Percentiles rank a stretch among this genome's conserved stretches.
Conservation (phyloP, 495 filamentous ascomycete genomes). For the Tuber indicum region DNA sequence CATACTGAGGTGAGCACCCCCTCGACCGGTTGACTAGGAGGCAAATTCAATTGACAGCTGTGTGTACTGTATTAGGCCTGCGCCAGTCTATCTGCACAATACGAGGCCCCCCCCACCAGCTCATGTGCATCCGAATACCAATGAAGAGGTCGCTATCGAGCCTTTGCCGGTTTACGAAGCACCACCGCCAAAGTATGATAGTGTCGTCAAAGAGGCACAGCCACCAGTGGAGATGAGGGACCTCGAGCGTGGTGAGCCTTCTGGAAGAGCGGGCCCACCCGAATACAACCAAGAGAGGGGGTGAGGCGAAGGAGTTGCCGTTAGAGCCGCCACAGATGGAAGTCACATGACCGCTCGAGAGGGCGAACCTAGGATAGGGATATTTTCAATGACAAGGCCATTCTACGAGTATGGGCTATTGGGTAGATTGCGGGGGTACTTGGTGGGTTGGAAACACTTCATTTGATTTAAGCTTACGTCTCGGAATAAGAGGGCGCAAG, state of each 20-base stretch:
- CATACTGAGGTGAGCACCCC: background rate
- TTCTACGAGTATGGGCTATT: conserved; percentile 7
- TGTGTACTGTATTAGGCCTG: conserved; percentile 9
- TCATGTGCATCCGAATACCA: background rate
- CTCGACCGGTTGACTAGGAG: background rate
- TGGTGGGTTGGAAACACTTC: background rate
- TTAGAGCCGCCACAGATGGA: background rate
- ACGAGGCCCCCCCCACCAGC: conserved; percentile 17
- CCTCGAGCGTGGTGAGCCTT: conserved; percentile 13
- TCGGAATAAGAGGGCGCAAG: background rate
- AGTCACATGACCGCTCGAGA: background rate
- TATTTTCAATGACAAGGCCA: background rate
- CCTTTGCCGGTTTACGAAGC: conserved; percentile 34
- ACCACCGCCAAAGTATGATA: conserved; percentile 34
- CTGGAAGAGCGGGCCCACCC: conserved; percentile 5
- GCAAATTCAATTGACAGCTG: background rate
- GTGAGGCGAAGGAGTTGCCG: background rate
- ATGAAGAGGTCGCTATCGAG: conserved; percentile 15
- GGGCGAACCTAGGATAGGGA: background rate
- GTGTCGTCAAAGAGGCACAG: conserved; percentile 13
- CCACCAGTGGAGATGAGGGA: background rate
- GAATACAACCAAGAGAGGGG: conserved; percentile 1
- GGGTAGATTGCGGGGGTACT: conserved; percentile 15
- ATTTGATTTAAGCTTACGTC: background rate
- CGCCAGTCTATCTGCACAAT: conserved; percentile 6